These are phyloP conservation scores for Dactylellina cionopaga DNA, from an alignment of 2,329 filamentous ascomycete species.

Conservation along the genomic window DNA sequence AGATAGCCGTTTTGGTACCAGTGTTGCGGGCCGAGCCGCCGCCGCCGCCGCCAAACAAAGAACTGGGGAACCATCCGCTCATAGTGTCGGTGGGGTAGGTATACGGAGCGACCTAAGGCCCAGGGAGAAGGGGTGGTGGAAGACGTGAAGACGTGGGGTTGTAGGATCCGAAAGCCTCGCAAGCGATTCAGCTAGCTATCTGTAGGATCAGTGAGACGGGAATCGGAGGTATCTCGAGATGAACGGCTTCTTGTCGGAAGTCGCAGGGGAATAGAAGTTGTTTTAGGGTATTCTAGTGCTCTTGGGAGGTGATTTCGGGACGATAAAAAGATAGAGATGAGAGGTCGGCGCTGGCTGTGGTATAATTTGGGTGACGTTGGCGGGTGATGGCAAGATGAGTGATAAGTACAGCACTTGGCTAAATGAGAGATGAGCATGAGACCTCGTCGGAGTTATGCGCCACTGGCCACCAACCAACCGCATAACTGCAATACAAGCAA, in stretches of 20 bases:
- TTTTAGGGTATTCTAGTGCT: neutral
- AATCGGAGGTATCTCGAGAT: neutral
- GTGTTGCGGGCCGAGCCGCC: slow-evolving; percentile 86
- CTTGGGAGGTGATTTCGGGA: neutral
- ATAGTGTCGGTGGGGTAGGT: slow-evolving; percentile 23
- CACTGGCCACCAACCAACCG: neutral
- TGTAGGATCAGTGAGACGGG: neutral
- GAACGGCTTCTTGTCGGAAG: neutral
- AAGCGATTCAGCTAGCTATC: neutral
- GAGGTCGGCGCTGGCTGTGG: neutral
- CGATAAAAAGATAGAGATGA: slow-evolving; percentile 5
- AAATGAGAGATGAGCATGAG: slow-evolving; percentile 48
- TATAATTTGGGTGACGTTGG: slow-evolving; percentile 48
- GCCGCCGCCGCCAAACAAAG: slow-evolving; percentile 80
- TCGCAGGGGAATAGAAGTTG: neutral
- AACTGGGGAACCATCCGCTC: slow-evolving; percentile 34
- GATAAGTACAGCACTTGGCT: neutral
- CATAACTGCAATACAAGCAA: neutral
- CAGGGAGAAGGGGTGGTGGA: slow-evolving; percentile 3
- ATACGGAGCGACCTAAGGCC: neutral
- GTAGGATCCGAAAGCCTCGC: slow-evolving; percentile 8
- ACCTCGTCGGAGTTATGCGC: neutral
- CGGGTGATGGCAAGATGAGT: slow-evolving; percentile 37
- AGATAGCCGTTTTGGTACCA: slow-evolving; percentile 94
- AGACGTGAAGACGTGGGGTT: neutral